phyloP scores from a whole-genome alignment of 2,329 filamentous ascomycete species.

The Amylocarpus encephaloides region DNA sequence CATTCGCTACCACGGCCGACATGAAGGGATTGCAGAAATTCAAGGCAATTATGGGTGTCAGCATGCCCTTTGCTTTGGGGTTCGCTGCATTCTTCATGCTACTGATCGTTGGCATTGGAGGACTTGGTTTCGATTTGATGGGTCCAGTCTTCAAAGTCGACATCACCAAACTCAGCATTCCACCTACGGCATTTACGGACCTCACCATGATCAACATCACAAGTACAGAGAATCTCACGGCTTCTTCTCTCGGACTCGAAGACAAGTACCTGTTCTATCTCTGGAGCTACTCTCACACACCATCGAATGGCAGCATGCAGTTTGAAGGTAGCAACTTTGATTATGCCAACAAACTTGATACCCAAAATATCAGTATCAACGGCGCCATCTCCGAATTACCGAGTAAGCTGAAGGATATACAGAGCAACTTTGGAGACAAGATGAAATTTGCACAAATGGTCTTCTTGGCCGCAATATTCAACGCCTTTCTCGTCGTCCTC shows the following conservation, averaged over 20 bases:
- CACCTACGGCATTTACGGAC: background rate
- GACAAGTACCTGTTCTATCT: background rate
- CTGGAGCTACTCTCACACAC: background rate
- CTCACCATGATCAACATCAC: background rate
- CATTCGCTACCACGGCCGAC: no score
- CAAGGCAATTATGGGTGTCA: background rate
- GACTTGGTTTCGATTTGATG: background rate
- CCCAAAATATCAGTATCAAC: background rate
- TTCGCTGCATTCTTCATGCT: slow-evolving; percentile 5
- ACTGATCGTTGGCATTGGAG: background rate
- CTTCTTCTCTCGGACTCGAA: background rate
- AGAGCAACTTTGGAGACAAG: background rate
- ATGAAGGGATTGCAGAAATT: background rate
- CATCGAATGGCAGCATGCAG: background rate
- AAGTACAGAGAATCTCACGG: background rate
- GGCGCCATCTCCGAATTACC: background rate
- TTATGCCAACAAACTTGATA: background rate
- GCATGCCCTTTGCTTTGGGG: background rate
- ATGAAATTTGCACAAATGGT: background rate
- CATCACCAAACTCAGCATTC: background rate
- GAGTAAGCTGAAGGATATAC: background rate
- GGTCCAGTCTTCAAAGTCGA: slow-evolving; percentile 1
- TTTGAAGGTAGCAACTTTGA: background rate
- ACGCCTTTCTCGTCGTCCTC: background rate
- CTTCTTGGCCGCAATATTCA: slow-evolving; percentile 3